Base-by-base conservation (phyloP, 352 stramenopile species). In the Globisporangium parvum region DNA sequence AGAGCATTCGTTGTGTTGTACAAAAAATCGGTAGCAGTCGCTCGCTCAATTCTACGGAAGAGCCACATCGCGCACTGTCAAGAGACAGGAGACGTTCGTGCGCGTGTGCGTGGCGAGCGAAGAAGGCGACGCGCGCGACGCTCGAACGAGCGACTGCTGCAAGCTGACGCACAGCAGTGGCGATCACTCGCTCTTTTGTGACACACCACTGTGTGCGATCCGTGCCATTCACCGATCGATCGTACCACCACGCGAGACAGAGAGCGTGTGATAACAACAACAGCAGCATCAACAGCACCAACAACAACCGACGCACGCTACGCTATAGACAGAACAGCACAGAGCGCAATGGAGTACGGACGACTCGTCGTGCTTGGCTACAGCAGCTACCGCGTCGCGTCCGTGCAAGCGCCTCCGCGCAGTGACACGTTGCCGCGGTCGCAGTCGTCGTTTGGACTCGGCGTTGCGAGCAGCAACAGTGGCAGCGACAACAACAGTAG, bases 341-440 rank as follows among this genome's bases (percentile, higher is more conserved):
- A 20, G 12, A 35, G n/a, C 20, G 2, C 47, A 15, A 87, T 90
- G 74, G 80, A 91, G 65, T 92, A 92, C 65, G 82, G 82, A 40
- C 77, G 80, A n/a, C 73, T 92, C 44, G 80, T 92, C 6, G 82
- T 92, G 65, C 67, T 92, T 17, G 82, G 82, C 59, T 92, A 92
- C 65, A 92, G 79, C 69, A 88, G 77, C 77, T 92, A 92, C 70
- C 77, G 76, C 54, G 76, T 89, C 33, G 79, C 76, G 46, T 70
- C 71, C 55, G 70, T 71, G 37, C 64, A 40, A 14, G 18, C 37
- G 0, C 69, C 57, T 20, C 55, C 62, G 15, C 63, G 61, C 24
- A 75, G 55, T 23, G 59, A 56, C 3, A 56, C 53, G n/a, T 5
- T 46, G 8, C 59, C 68, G 23, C 21, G 40, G 5, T 42, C 59